Conservation (phyloP, 73 alveolate genomes). For the Paraurostyla sp. region DNA sequence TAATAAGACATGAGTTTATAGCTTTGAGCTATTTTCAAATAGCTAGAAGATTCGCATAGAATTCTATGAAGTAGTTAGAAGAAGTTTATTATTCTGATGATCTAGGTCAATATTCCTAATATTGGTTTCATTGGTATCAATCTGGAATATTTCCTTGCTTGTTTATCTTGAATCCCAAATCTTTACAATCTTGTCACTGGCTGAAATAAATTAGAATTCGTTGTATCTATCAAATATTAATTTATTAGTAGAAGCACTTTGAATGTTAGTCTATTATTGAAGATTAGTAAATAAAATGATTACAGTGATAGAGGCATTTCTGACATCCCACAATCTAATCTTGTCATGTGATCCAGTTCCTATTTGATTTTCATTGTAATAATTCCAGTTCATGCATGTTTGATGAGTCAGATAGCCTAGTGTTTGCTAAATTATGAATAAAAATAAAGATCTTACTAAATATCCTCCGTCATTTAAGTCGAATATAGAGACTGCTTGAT, state of each 20-base stretch:
- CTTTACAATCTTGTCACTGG: background rate
- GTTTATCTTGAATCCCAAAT: constrained; percentile 34
- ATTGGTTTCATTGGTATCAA: constrained; percentile 1
- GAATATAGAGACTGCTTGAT: constrained; percentile 1
- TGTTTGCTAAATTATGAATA: too few relatives aligned
- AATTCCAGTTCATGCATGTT: constrained; percentile 32
- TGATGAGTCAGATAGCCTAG: constrained; percentile 13
- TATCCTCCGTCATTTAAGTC: background rate
- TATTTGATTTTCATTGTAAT: constrained; percentile 7
- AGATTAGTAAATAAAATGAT: too few relatives aligned
- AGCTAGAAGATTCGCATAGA: background rate
- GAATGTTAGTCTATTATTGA: too few relatives aligned
- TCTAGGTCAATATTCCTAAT: constrained; percentile 9
- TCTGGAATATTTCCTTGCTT: background rate
- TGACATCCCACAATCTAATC: constrained; percentile 27
- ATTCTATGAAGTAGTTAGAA: constrained; percentile 1
- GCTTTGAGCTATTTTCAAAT: background rate
- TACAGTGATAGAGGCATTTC: background rate
- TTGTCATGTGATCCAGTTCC: constrained; percentile 37
- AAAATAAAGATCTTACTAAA: too few relatives aligned
- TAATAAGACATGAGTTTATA: constrained; percentile 1
- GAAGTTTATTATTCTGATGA: background rate
- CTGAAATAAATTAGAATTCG: background rate
- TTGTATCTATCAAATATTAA: background rate
- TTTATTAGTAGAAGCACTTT: background rate